phyloP scores from a whole-genome alignment of 805 yeast species.

The baker's yeast (Saccharomyces cerevisiae) region DNA sequence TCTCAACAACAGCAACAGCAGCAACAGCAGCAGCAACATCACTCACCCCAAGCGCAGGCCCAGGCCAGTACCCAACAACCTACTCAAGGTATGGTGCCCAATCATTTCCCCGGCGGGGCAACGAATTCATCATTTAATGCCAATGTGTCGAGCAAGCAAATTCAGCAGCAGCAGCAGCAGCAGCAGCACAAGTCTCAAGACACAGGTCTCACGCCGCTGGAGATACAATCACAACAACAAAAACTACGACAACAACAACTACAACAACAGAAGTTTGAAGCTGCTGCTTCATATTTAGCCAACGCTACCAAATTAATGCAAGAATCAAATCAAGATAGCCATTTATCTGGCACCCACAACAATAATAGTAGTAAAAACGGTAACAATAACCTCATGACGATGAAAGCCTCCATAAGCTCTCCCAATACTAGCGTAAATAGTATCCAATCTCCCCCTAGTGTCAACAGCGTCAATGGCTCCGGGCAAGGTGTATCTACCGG shows the following conservation, averaged over 20 bases:
- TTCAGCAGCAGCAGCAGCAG: slow-evolving; percentile 2
- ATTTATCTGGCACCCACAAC: background rate
- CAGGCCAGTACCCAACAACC: background rate
- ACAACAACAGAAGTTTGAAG: slow-evolving; percentile 29
- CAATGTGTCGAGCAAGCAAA: background rate
- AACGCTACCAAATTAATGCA: slow-evolving; percentile 28
- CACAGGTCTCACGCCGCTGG: slow-evolving; percentile 28
- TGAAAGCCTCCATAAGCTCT: background rate
- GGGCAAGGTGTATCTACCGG: slow-evolving; percentile 12
- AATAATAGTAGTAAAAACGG: slow-evolving; percentile 1
- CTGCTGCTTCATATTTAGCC: slow-evolving; percentile 28
- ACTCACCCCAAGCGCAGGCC: slow-evolving; percentile 6
- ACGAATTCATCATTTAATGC: background rate
- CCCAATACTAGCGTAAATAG: background rate
- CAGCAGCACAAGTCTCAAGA: slow-evolving; percentile 7
- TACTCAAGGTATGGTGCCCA: background rate
- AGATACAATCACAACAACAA: slow-evolving; percentile 29
- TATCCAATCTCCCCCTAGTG: background rate
- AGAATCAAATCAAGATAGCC: slow-evolving; percentile 8
- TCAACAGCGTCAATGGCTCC: background rate
- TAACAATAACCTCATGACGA: background rate
- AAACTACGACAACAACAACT: slow-evolving; percentile 29
- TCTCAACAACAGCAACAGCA: slow-evolving; percentile 15
- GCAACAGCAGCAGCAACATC: slow-evolving; percentile 15
- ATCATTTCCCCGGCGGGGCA: background rate